A percentile compares a stretch with the other conserved stretches of the same genome.
These are phyloP conservation scores for Nicotiana obtusifolia DNA, from an alignment of 257 asterid species.

Conservation along the genomic window DNA sequence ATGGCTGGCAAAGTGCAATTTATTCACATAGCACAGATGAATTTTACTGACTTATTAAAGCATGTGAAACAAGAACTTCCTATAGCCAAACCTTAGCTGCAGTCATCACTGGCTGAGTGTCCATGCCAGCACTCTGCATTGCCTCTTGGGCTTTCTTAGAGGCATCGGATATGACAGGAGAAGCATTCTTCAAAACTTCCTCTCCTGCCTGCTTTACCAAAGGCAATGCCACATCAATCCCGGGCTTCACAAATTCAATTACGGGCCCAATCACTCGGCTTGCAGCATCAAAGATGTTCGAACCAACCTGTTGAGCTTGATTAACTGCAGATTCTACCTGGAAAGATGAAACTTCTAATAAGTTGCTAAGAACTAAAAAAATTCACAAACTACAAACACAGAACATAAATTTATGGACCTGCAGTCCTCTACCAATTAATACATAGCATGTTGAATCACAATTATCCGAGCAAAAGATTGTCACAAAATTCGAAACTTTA, in stretches of 20 bases:
- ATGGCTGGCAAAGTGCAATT: background rate
- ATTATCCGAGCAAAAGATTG: background rate
- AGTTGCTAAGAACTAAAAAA: background rate
- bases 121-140: slow-evolving; percentile 76
- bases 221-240: slow-evolving; percentile 63
- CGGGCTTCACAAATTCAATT: slow-evolving; percentile 65
- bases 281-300: slow-evolving; percentile 38
- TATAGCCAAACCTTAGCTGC: slow-evolving; percentile 67
- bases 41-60: background rate
- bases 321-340: slow-evolving; percentile 75
- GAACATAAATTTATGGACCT: background rate
- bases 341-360: slow-evolving; percentile 5
- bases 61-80: background rate
- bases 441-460: background rate
- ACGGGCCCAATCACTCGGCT: slow-evolving; percentile 58
- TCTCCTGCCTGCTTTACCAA: slow-evolving; percentile 69
- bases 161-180: slow-evolving; percentile 78
- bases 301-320: slow-evolving; percentile 61
- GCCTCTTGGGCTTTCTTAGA: slow-evolving; percentile 92
- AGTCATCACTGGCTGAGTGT: slow-evolving; percentile 59
- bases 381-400: background rate
- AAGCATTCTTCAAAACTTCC: slow-evolving; percentile 64
- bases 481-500: background rate
- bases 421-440: background rate
- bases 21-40: background rate